phyloP scores from a whole-genome alignment of 2,329 filamentous ascomycete species.

The Diplodia corticola region DNA sequence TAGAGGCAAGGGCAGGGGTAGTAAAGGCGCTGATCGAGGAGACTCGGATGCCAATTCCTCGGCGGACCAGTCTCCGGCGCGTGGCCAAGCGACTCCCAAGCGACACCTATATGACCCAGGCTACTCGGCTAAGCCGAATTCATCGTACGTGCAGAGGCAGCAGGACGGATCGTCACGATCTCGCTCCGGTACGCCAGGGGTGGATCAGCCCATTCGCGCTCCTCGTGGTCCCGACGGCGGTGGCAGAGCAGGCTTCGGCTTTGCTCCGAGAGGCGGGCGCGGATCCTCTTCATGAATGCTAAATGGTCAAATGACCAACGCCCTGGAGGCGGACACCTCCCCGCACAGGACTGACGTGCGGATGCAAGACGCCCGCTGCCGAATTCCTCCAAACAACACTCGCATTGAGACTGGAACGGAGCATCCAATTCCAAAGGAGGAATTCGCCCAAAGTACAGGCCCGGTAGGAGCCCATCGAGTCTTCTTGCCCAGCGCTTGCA shows the following conservation, averaged over 20 bases:
- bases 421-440: neutral
- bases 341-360: neutral
- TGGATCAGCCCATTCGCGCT: constrained; percentile 68
- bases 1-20: constrained; percentile 40
- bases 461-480: neutral
- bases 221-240: constrained; percentile 77
- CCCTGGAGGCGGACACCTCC: neutral
- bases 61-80: constrained; percentile 40
- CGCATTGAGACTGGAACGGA: neutral
- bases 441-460: neutral
- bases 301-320: neutral
- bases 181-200: constrained; percentile 55
- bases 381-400: neutral
- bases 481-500: neutral
- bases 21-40: constrained; percentile 34
- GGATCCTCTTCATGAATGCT: neutral
- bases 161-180: constrained; percentile 48
- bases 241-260: constrained; percentile 76
- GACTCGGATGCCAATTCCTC: constrained; percentile 38
- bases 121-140: constrained; percentile 64
- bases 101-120: constrained; percentile 77
- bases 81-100: constrained; percentile 42
- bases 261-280: constrained; percentile 38
- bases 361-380: constrained; percentile 1
- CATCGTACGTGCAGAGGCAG: constrained; percentile 8